Conservation (phyloP, 2,329 filamentous ascomycete genomes). For the Beauveria rudraprayagi region DNA sequence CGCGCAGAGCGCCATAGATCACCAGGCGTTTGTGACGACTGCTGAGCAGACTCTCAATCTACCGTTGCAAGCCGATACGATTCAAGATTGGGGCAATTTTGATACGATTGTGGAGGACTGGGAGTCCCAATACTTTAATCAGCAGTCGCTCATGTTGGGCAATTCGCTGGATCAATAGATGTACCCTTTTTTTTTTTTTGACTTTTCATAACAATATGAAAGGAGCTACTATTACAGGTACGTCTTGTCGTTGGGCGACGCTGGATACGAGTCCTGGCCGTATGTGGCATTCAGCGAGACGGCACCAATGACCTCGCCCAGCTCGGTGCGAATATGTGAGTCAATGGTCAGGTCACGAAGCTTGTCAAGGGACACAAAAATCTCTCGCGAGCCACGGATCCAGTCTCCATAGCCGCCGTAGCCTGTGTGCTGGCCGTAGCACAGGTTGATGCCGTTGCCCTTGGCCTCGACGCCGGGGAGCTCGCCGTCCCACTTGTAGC, state of each 20-base stretch:
- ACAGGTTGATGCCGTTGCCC: slow-evolving; percentile 39
- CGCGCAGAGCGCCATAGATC: neutral
- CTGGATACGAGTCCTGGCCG: slow-evolving; percentile 41
- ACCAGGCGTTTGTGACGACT: neutral
- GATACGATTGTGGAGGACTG: slow-evolving; percentile 10
- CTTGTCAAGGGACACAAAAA: slow-evolving; percentile 23
- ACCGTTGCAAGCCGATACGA: slow-evolving; percentile 2
- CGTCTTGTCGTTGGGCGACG: slow-evolving; percentile 24
- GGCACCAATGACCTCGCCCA: slow-evolving; percentile 36
- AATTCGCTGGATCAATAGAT: slow-evolving; percentile 1
- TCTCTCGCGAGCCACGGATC: slow-evolving; percentile 43
- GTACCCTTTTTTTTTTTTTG: neutral
- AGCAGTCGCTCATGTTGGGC: slow-evolving; percentile 8
- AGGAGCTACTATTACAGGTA: slow-evolving; percentile 5
- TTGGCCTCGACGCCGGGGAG: slow-evolving; percentile 25
- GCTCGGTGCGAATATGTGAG: slow-evolving; percentile 51
- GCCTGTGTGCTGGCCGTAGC: slow-evolving; percentile 58
- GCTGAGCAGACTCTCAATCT: slow-evolving; percentile 4
- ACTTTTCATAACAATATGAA: neutral
- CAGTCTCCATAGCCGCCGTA: slow-evolving; percentile 55
- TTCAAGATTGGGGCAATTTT: slow-evolving; percentile 6
- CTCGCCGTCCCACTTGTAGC: slow-evolving; percentile 38
- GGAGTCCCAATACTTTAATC: slow-evolving; percentile 9
- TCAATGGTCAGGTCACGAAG: slow-evolving; percentile 35
- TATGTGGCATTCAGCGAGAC: slow-evolving; percentile 49